phyloP scores from a whole-genome alignment of 2,329 filamentous ascomycete species.

The Alternaria gansuensis region DNA sequence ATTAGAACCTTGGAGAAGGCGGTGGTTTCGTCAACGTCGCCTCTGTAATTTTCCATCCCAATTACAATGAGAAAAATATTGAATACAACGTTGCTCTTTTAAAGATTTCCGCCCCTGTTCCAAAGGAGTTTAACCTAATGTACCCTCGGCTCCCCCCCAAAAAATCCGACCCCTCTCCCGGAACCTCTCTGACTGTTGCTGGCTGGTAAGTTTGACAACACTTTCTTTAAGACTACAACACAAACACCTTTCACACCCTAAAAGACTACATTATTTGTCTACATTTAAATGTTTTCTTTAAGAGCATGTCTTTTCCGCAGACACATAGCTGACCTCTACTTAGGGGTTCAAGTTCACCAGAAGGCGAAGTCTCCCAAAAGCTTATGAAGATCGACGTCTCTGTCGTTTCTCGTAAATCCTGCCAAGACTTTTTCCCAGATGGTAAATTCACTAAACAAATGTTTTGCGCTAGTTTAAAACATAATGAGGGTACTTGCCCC shows the following conservation, averaged over 20 bases:
- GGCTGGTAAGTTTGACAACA: slow-evolving; percentile 26
- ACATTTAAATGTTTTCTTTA: background rate
- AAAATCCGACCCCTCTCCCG: slow-evolving; percentile 36
- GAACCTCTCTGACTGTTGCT: slow-evolving; percentile 33
- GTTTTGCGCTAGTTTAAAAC: slow-evolving; percentile 37
- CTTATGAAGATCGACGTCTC: slow-evolving; percentile 44
- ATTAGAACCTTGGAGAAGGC: slow-evolving; percentile 29
- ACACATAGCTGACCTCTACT: background rate
- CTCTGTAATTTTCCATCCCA: too few species aligned
- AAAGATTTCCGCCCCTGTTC: slow-evolving; percentile 37
- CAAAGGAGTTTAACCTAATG: slow-evolving; percentile 34
- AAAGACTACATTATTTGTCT: background rate
- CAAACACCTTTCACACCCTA: too few species aligned
- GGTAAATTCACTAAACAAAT: slow-evolving; percentile 35
- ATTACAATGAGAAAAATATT: accelerated
- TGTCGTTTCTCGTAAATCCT: slow-evolving; percentile 36
- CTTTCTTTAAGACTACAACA: too few species aligned
- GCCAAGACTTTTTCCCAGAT: slow-evolving; percentile 31
- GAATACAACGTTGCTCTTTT: slow-evolving; percentile 34
- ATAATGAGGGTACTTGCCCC: slow-evolving; percentile 47
- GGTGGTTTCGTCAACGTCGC: slow-evolving; percentile 28
- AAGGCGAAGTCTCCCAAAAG: slow-evolving; percentile 11
- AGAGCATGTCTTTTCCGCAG: background rate
- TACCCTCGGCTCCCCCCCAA: slow-evolving; percentile 35
- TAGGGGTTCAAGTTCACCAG: slow-evolving; percentile 3